Conservation (phyloP, 306 rosid genomes). For the Canavalia ensiformis region DNA sequence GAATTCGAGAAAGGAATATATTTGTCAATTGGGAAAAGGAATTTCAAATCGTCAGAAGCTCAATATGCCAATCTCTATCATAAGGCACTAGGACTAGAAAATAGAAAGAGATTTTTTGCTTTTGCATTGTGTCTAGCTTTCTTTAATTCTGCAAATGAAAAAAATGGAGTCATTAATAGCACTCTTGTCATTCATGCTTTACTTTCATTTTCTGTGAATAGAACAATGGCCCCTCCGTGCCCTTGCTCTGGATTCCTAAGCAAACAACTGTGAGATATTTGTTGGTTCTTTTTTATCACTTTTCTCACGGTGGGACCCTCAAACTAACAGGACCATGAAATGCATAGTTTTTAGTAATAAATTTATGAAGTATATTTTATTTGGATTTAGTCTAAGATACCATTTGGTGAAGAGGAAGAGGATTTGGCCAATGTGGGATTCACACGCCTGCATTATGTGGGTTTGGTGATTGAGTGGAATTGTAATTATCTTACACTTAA, state of each 20-base stretch:
- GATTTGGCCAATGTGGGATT: too few relatives aligned
- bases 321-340: not conserved
- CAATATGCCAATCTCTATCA: not conserved
- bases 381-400: too few relatives aligned
- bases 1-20: not conserved
- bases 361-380: too few relatives aligned
- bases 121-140: not conserved
- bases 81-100: not conserved
- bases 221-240: not conserved
- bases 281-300: slow-evolving; percentile 8
- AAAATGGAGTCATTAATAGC: not conserved
- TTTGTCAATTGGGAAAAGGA: not conserved
- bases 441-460: too few relatives aligned
- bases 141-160: not conserved
- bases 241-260: not conserved
- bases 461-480: too few relatives aligned
- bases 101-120: not conserved
- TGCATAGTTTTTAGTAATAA: not conserved
- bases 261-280: slow-evolving; percentile 34
- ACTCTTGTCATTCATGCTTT: not conserved
- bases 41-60: not conserved
- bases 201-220: not conserved
- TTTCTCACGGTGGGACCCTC: not conserved
- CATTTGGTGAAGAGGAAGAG: too few relatives aligned
- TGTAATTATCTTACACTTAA: too few relatives aligned